A percentile compares a stretch with the other conserved stretches of the same genome.
Evolutionary conservation across 768 basidiomycete species (phyloP).

Genomic region (Lactifluus volemus): DNA sequence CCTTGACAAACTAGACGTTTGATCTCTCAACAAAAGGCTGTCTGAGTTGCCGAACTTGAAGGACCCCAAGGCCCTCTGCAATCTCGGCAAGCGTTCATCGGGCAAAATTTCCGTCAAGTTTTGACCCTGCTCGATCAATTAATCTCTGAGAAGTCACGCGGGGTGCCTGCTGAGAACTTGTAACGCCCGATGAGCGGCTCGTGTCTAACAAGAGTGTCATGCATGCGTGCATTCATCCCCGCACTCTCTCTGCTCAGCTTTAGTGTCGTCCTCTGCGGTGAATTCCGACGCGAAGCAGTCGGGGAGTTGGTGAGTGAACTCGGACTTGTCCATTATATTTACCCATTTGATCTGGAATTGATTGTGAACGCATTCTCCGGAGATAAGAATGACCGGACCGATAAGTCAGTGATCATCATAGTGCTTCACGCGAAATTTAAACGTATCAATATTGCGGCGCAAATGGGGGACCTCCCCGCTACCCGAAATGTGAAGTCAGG

Average conservation of each 20-base stretch:
- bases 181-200: constrained; percentile 7
- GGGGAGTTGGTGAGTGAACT: background rate
- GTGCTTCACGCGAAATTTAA: too few relatives aligned
- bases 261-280: background rate
- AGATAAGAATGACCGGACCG: too few relatives aligned
- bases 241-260: background rate
- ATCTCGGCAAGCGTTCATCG: constrained; percentile 23
- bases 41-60: background rate
- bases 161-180: background rate
- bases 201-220: constrained; percentile 10
- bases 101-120: background rate
- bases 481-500: too few relatives aligned
- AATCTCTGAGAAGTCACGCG: background rate
- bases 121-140: background rate
- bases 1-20: constrained; percentile 28
- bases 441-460: too few relatives aligned
- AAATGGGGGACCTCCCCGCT: too few relatives aligned
- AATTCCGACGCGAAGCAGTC: background rate
- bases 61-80: background rate
- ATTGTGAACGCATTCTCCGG: background rate
- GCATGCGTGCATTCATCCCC: background rate
- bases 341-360: background rate
- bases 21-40: constrained; percentile 25
- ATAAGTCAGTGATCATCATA: too few relatives aligned
- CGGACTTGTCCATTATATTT: background rate